Conservation (phyloP, 2,329 filamentous ascomycete genomes). For the Blastomyces silverae region DNA sequence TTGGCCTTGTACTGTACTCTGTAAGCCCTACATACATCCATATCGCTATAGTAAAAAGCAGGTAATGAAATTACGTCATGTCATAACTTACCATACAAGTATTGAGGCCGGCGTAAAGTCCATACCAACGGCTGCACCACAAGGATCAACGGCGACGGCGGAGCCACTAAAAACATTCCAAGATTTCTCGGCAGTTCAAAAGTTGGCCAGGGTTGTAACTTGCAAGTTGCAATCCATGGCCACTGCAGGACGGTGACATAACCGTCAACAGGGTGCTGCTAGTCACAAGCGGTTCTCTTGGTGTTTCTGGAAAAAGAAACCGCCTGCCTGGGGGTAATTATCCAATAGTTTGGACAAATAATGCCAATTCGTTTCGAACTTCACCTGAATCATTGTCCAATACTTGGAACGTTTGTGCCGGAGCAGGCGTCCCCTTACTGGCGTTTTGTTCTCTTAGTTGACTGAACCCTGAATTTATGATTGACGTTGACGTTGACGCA, state of each 20-base stretch:
- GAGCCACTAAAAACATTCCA: conserved; percentile 12
- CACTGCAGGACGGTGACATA: neutral
- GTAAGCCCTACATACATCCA: no score
- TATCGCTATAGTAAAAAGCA: neutral
- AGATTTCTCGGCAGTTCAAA: conserved; percentile 10
- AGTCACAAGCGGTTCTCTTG: neutral
- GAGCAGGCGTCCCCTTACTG: no score
- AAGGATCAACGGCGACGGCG: conserved; percentile 5
- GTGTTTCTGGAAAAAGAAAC: neutral
- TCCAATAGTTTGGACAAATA: neutral
- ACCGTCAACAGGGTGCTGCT: neutral
- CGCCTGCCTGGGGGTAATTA: neutral
- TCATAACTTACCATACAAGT: neutral
- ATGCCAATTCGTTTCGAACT: neutral
- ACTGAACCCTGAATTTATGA: no score
- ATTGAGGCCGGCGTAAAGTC: neutral
- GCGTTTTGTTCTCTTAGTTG: no score
- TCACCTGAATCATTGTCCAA: neutral
- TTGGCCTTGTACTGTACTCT: no score
- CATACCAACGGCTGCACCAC: conserved; percentile 5
- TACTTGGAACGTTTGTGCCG: no score
- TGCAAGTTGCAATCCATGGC: neutral
- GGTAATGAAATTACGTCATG: neutral
- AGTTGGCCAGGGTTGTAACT: conserved; percentile 6
- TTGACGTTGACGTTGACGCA: no score